Base-by-base conservation (phyloP, 2,329 filamentous ascomycete species). In the Clonostachys solani region DNA sequence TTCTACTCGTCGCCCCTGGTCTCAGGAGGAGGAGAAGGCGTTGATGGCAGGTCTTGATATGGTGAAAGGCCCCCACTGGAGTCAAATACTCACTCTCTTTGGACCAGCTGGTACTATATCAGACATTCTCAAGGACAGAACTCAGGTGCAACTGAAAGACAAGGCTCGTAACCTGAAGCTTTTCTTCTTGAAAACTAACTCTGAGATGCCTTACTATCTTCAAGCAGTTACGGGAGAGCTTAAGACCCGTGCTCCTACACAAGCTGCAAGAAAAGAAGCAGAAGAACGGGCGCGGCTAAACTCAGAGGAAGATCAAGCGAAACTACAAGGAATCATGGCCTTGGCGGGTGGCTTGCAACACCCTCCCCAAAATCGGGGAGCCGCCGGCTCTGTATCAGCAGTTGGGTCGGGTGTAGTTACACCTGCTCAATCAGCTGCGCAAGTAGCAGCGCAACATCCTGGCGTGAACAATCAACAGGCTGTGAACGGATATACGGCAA, bases 31-130 rank as follows among this genome's bases (percentile, higher is more conserved):
- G 66, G 91, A 96, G 61, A 90, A 91, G 63, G 90, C 91, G 0
- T 74, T 96, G 16, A 92, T 96, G 86, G 82, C 87, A 43, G 91
- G 91, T 1, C 79, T 96, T 5, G 91, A 95, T 59, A 83, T 87
- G 62, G 91, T 96, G 42, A 91, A 92, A 61, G 91, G 91, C 0
- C 91, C 91, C 16, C 90, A 96, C 59, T 96, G 91, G 91, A 92
- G 88, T 55, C 90, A 95, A 61, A 96, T 96, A 42, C 73, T 96
- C 12, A 85, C 85, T 2, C 78, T 95, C 40, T 95, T 92, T 61
- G 91, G 91, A 1, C 78, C 82, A 0, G 87, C 86, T 40, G 91
- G 91, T 6, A 87, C 85, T 0, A 81, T 92, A 19, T 92, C 84
- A 42, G 86, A 92, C 56, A 87, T 92, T 19, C 75, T 95, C 17